Evolutionary conservation across 345 rosid genomes (phyloP).

Genomic region (Rhodamnia rubescens): DNA sequence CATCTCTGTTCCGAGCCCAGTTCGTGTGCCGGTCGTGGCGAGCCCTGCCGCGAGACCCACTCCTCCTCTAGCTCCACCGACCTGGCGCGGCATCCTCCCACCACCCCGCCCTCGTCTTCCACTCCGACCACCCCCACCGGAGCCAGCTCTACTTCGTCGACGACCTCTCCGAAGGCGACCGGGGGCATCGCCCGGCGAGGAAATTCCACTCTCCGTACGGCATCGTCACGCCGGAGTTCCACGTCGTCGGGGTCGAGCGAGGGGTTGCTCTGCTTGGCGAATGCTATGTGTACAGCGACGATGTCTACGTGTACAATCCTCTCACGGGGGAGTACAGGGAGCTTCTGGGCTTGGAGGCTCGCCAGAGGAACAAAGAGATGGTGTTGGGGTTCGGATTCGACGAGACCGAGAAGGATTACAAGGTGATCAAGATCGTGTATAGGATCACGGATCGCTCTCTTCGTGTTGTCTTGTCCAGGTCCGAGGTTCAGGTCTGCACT

Average conservation of each 20-base stretch:
- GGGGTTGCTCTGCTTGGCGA: slow-evolving; percentile 44
- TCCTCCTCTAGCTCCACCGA: slow-evolving; percentile 11
- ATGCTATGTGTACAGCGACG: slow-evolving; percentile 25
- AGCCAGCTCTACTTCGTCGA: slow-evolving; percentile 34
- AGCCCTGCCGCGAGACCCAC: slow-evolving; percentile 23
- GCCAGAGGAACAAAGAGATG: slow-evolving; percentile 25
- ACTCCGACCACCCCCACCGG: slow-evolving; percentile 38
- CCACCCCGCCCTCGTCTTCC: slow-evolving; percentile 45
- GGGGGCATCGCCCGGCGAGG: slow-evolving; percentile 11
- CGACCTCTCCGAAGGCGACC: slow-evolving; percentile 23
- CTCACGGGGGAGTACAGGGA: slow-evolving; percentile 24
- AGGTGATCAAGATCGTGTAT: slow-evolving; percentile 48
- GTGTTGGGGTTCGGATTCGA: slow-evolving; percentile 51
- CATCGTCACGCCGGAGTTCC: slow-evolving; percentile 32
- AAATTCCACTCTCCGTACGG: slow-evolving; percentile 27
- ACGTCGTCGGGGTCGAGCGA: slow-evolving; percentile 53
- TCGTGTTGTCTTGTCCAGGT: too few species aligned
- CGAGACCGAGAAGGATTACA: slow-evolving; percentile 31
- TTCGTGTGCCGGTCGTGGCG: too few species aligned
- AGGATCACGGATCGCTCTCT: slow-evolving; percentile 13
- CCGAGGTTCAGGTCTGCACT: too few species aligned
- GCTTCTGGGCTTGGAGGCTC: slow-evolving; percentile 22
- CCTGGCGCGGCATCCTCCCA: neutral
- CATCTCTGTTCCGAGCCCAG: too few species aligned
- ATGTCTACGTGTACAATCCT: slow-evolving; percentile 43